phyloP scores from a whole-genome alignment of 75 land plant species.

The Sequoia sempervirens region DNA sequence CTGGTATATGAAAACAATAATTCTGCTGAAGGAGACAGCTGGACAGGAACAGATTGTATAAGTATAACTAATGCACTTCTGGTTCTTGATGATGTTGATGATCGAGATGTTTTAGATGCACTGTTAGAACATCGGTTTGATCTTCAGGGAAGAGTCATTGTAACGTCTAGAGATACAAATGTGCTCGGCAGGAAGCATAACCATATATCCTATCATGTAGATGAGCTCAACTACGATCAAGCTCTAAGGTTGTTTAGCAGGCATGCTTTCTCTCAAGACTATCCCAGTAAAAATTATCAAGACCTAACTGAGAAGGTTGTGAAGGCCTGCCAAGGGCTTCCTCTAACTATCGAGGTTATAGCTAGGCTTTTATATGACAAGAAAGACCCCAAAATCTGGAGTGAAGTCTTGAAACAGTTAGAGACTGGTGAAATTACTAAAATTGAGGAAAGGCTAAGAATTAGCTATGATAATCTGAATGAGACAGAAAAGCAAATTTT shows the following conservation, averaged over 20 bases:
- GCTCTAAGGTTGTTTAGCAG: conserved; percentile 11
- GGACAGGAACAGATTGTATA: too few relatives aligned
- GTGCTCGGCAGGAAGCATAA: not conserved
- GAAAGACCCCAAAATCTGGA: conserved; percentile 1
- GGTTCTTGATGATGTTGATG: too few relatives aligned
- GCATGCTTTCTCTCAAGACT: conserved; percentile 10
- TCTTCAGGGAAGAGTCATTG: too few relatives aligned
- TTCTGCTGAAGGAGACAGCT: too few relatives aligned
- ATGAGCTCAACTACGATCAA: not conserved
- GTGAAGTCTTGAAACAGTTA: not conserved
- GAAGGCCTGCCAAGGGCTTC: conserved; percentile 16
- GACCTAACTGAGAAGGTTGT: conserved; percentile 10
- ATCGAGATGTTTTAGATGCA: too few relatives aligned
- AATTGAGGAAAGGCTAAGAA: not conserved
- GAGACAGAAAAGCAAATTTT: conserved; percentile 9
- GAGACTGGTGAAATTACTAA: not conserved
- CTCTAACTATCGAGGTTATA: conserved; percentile 13
- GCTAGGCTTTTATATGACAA: conserved; percentile 9
- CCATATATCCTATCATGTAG: conserved; percentile 1
- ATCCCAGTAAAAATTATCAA: not conserved
- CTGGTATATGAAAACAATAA: too few relatives aligned
- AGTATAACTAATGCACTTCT: too few relatives aligned
- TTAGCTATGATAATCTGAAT: conserved; percentile 11
- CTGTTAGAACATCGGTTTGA: too few relatives aligned
- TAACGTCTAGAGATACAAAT: too few relatives aligned